Evolutionary conservation across 1,284 basidiomycete genomes (phyloP).

Genomic region (Fistulinella staudtii): DNA sequence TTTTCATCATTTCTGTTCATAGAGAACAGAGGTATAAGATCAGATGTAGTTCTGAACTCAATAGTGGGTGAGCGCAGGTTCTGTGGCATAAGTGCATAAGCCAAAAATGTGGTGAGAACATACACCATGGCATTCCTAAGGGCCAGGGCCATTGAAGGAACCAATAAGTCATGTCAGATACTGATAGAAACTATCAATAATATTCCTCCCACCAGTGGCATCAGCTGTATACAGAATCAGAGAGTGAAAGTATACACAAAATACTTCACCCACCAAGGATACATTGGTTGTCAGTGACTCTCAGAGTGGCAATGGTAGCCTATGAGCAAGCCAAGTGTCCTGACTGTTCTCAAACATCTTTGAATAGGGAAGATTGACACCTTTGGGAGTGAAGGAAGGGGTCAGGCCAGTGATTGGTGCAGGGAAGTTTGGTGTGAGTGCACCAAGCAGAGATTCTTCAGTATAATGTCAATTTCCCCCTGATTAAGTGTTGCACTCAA

Average conservation of each 20-base stretch:
- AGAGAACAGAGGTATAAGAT: conserved; percentile 38
- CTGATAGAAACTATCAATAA: neutral
- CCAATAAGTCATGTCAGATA: conserved; percentile 1
- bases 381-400: conserved; percentile 11
- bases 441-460: conserved; percentile 10
- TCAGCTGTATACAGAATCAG: conserved; percentile 1
- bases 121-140: conserved; percentile 14
- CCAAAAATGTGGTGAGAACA: neutral
- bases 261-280: conserved; percentile 11
- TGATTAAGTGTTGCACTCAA: conserved; percentile 14
- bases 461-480: conserved; percentile 16
- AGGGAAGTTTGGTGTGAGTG: conserved; percentile 6
- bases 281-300: conserved; percentile 11
- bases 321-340: conserved; percentile 6
- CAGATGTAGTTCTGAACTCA: conserved; percentile 29
- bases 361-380: conserved; percentile 9
- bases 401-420: conserved; percentile 1
- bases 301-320: conserved; percentile 12
- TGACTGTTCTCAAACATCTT: conserved; percentile 8
- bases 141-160: conserved; percentile 16
- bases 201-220: conserved; percentile 7
- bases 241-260: neutral
- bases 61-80: conserved; percentile 22
- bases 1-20: conserved; percentile 42
- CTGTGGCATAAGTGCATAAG: neutral